phyloP scores from a whole-genome alignment of 2,329 filamentous ascomycete species.

The Calycina marina region DNA sequence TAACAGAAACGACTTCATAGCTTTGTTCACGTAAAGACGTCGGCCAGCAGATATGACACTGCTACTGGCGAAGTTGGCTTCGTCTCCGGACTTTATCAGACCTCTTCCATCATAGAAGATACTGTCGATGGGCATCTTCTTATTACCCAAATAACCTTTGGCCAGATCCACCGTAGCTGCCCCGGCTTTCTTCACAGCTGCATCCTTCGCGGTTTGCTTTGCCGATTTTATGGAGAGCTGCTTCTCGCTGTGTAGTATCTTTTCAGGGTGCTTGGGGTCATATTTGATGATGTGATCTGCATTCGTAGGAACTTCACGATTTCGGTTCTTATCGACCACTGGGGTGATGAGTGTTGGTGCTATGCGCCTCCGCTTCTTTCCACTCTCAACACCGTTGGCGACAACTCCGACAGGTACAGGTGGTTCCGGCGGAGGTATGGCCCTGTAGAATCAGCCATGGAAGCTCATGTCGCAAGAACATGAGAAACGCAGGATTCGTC shows the following conservation, averaged over 20 bases:
- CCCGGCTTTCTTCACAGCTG: constrained; percentile 1
- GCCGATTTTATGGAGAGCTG: background rate
- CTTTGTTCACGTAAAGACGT: constrained; percentile 28
- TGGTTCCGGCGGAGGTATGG: too few relatives aligned
- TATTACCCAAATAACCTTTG: constrained; percentile 24
- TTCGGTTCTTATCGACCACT: constrained; percentile 10
- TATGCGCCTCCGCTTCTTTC: constrained; percentile 22
- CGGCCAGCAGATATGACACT: constrained; percentile 27
- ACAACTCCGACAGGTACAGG: too few relatives aligned
- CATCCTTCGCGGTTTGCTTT: background rate
- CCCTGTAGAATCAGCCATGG: too few relatives aligned
- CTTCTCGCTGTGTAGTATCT: constrained; percentile 3
- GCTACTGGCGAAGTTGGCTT: constrained; percentile 13
- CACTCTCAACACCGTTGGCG: too few relatives aligned
- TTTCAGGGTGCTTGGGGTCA: constrained; percentile 7
- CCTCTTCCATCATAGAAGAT: constrained; percentile 27
- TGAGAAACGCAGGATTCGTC: too few relatives aligned
- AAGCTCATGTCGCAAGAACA: too few relatives aligned
- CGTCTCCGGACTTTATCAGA: constrained; percentile 16
- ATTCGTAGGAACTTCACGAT: constrained; percentile 13
- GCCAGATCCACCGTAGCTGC: constrained; percentile 2
- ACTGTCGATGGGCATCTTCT: constrained; percentile 24
- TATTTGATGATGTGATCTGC: constrained; percentile 12
- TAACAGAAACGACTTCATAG: constrained; percentile 28
- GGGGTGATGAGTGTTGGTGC: constrained; percentile 19